Percentiles rank a stretch among this genome's conserved stretches.
These are phyloP conservation scores for Leccinum angustisporum DNA, from an alignment of 1,284 basidiomycete species.

Conservation along the genomic window DNA sequence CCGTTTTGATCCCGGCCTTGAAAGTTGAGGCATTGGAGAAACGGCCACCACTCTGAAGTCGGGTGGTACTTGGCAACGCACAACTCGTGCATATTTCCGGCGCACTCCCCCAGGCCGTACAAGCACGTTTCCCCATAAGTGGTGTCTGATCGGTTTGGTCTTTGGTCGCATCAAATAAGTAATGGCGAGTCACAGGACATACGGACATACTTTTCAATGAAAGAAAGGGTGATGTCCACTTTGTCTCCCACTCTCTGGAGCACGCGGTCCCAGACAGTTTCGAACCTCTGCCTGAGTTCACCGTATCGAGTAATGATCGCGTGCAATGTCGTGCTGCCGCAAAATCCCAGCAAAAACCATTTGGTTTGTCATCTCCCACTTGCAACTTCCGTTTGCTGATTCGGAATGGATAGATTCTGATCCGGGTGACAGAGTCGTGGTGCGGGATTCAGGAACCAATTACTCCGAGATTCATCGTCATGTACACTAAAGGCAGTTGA, in stretches of 20 bases:
- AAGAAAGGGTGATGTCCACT: constrained; percentile 69
- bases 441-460: constrained; percentile 35
- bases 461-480: constrained; percentile 36
- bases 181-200: neutral
- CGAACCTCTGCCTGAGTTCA: constrained; percentile 60
- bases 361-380: constrained; percentile 31
- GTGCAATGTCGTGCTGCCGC: constrained; percentile 51
- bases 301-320: constrained; percentile 63
- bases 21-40: no score
- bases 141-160: constrained; percentile 62
- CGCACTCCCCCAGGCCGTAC: constrained; percentile 80
- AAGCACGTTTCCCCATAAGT: constrained; percentile 74
- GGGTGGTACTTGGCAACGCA: constrained; percentile 65
- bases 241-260: constrained; percentile 61
- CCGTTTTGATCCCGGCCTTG: constrained; percentile 49
- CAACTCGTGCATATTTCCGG: constrained; percentile 85
- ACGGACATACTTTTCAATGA: constrained; percentile 62
- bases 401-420: constrained; percentile 29
- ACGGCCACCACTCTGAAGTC: constrained; percentile 58
- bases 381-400: constrained; percentile 32
- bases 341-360: constrained; percentile 24
- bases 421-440: constrained; percentile 30
- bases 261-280: constrained; percentile 75
- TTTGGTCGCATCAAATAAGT: constrained; percentile 33
- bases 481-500: constrained; percentile 35